Conservation (phyloP, 148 eudicot genomes). For the Amaranthus cruentus region DNA sequence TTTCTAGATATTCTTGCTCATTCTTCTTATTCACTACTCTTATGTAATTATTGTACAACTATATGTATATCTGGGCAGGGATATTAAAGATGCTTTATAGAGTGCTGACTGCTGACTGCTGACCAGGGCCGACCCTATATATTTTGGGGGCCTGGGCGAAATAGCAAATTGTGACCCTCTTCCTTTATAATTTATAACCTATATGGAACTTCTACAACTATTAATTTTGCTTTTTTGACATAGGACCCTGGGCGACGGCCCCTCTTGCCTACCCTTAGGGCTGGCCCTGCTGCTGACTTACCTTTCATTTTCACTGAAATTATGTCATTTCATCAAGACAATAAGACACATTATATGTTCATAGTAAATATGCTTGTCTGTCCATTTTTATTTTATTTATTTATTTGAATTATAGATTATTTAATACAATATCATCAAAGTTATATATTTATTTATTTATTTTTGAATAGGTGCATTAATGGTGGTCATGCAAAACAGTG, state of each 20-base stretch:
- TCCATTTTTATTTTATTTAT: not conserved
- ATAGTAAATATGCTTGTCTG: not conserved
- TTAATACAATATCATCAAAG: too few relatives aligned
- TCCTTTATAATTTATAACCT: too few relatives aligned
- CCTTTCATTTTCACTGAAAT: not conserved
- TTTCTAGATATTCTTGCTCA: not conserved
- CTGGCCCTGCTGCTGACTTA: not conserved
- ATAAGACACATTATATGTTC: not conserved
- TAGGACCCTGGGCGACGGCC: too few relatives aligned
- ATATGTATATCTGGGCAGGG: not conserved
- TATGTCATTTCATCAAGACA: not conserved
- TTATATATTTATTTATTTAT: not conserved
- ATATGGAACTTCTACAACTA: too few relatives aligned
- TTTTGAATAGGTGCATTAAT: not conserved
- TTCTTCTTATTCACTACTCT: not conserved
- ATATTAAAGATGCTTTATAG: not conserved
- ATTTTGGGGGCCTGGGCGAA: too few relatives aligned
- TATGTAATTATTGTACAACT: not conserved
- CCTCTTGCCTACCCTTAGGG: too few relatives aligned
- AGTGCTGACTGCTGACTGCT: not conserved
- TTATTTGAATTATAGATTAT: too few relatives aligned
- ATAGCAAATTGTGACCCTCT: too few relatives aligned
- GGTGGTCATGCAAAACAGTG: slow-evolving; percentile 7
- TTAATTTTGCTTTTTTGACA: too few relatives aligned
- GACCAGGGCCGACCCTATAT: too few relatives aligned